A percentile compares a stretch with the other conserved stretches of the same genome.
phyloP scores from a whole-genome alignment of 495 filamentous ascomycete genomes.

The Neurospora intermedia region DNA sequence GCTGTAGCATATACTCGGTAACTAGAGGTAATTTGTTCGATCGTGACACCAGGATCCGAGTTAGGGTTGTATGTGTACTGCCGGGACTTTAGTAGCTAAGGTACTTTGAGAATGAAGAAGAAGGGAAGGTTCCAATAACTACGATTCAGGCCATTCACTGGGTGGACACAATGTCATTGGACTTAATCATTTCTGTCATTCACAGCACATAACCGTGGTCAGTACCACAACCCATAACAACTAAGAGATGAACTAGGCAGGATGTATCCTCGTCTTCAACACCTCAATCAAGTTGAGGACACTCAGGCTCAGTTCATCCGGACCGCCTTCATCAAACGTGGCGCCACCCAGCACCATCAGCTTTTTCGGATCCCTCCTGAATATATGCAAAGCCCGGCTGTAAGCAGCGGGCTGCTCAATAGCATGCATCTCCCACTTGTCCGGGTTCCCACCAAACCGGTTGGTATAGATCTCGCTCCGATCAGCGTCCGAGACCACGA shows the following conservation, averaged over 20 bases:
- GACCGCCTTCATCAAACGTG: constrained; percentile 8
- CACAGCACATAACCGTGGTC: too few species aligned
- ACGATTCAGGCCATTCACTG: too few species aligned
- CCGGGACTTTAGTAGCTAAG: too few species aligned
- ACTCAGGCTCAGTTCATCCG: background rate
- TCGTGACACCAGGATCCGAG: too few species aligned
- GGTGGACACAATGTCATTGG: too few species aligned
- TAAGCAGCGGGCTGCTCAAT: constrained; percentile 38
- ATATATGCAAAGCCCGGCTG: constrained; percentile 36
- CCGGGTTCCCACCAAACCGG: constrained; percentile 39
- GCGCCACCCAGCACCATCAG: constrained; percentile 23
- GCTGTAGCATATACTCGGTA: too few species aligned
- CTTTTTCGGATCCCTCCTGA: constrained; percentile 25
- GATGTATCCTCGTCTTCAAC: background rate
- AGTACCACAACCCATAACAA: too few species aligned
- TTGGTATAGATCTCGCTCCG: constrained; percentile 46
- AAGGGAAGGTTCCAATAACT: too few species aligned
- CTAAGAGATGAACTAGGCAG: background rate
- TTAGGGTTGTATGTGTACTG: too few species aligned
- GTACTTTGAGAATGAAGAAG: too few species aligned
- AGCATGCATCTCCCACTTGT: constrained; percentile 42
- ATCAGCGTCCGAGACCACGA: constrained; percentile 45
- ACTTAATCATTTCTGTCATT: too few species aligned
- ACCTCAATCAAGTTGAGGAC: background rate
- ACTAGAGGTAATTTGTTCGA: too few species aligned